Percentiles rank a stretch among this genome's conserved stretches.
Evolutionary conservation across 2,329 filamentous ascomycete genomes (phyloP).

Genomic region (Endoconidiophora polonica): DNA sequence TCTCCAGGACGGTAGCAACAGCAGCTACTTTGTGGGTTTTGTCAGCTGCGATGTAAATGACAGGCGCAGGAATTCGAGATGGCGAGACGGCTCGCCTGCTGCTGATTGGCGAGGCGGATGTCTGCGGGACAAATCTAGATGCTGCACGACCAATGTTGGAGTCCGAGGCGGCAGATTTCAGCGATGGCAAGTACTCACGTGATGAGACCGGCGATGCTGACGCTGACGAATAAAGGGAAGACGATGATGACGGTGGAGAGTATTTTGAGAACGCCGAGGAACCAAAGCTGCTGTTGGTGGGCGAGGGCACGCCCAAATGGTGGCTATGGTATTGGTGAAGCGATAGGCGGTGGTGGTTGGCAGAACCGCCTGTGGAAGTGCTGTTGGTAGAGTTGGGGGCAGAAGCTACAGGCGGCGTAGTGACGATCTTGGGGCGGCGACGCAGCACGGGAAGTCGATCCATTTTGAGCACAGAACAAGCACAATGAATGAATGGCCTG

Average conservation of each 20-base stretch:
- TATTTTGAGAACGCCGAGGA: too few relatives aligned
- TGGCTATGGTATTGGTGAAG: not conserved
- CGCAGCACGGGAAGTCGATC: slow-evolving; percentile 27
- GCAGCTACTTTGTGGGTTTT: not conserved
- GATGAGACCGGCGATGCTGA: too few relatives aligned
- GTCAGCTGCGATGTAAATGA: not conserved
- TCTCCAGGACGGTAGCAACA: not conserved
- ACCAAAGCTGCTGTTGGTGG: slow-evolving; percentile 15
- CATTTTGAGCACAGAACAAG: slow-evolving; percentile 18
- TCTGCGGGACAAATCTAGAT: too few relatives aligned
- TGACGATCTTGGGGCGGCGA: slow-evolving; percentile 24
- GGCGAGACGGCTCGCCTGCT: not conserved
- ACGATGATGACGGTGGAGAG: slow-evolving; percentile 12
- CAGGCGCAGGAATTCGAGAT: not conserved
- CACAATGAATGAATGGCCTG: not conserved
- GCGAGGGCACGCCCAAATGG: too few relatives aligned
- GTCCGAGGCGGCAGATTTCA: slow-evolving; percentile 10
- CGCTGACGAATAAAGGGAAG: too few relatives aligned
- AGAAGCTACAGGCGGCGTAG: slow-evolving; percentile 2
- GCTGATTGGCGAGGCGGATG: not conserved
- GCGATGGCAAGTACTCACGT: not conserved
- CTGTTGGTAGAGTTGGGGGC: not conserved
- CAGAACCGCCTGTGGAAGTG: not conserved
- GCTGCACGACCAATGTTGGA: not conserved
- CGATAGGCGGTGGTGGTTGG: too few relatives aligned